Conservation (phyloP, 176 grass and related monocot species). For the Bromus sterilis region DNA sequence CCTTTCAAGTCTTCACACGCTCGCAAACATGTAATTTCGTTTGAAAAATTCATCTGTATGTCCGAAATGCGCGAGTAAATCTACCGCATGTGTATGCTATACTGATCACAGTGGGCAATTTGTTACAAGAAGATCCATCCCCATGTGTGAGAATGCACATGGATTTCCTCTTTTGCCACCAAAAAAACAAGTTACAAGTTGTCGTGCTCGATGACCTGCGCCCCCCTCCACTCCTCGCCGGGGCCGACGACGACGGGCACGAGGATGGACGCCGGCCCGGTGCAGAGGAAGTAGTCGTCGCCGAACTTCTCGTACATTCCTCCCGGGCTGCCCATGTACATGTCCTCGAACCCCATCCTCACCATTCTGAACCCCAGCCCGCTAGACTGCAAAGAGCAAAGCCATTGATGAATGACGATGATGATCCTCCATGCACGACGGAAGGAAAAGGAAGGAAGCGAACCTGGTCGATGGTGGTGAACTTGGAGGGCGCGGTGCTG, state of each 20-base stretch:
- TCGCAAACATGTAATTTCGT: not conserved
- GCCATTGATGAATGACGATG: not conserved
- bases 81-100: not conserved
- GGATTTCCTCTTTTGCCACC: not conserved
- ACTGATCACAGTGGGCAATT: not conserved
- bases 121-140: not conserved
- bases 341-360: conserved; percentile 84
- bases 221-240: conserved; percentile 75
- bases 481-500: conserved; percentile 74
- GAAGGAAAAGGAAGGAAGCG: too few species aligned
- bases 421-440: not conserved
- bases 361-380: conserved; percentile 83
- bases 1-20: not conserved
- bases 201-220: conserved; percentile 94
- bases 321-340: conserved; percentile 74
- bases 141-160: conserved; percentile 9
- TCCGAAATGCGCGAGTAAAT: not conserved
- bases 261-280: conserved; percentile 76
- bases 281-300: conserved; percentile 76
- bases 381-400: conserved; percentile 37
- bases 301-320: conserved; percentile 42
- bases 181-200: conserved; percentile 46
- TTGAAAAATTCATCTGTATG: not conserved
- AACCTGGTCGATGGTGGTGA: conserved; percentile 86
- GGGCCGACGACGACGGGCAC: conserved; percentile 71